These are phyloP conservation scores for Didymella arachidicola DNA, from an alignment of 2,329 filamentous ascomycete genomes.

Conservation along the genomic window DNA sequence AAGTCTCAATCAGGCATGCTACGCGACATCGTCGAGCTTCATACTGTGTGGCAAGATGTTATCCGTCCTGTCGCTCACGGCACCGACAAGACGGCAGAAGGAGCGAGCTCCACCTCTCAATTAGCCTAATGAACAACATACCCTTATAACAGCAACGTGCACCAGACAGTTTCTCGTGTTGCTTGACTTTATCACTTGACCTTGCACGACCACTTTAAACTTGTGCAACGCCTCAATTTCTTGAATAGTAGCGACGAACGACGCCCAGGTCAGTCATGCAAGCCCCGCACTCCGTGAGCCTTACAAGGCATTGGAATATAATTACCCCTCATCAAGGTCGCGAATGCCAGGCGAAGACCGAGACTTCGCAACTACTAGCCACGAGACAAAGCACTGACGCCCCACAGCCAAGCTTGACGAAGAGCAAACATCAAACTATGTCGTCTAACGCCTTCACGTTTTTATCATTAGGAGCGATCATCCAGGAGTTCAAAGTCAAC, in stretches of 20 bases:
- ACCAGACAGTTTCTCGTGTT: not conserved
- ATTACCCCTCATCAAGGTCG: slow-evolving; percentile 11
- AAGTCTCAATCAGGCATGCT: slow-evolving; percentile 28
- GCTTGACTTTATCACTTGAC: not conserved
- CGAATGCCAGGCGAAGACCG: not conserved
- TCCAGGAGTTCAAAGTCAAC: slow-evolving; percentile 80
- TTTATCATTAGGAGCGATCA: slow-evolving; percentile 78
- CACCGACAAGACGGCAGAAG: slow-evolving; percentile 36
- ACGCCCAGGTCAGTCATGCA: slow-evolving; percentile 29
- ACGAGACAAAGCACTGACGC: slow-evolving; percentile 2
- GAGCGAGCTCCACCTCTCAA: slow-evolving; percentile 33
- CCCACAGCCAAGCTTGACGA: slow-evolving; percentile 1
- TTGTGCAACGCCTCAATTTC: not conserved
- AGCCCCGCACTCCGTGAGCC: slow-evolving; percentile 21
- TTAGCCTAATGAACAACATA: slow-evolving; percentile 45
- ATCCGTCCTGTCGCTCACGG: slow-evolving; percentile 13
- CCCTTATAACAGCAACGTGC: slow-evolving; percentile 16
- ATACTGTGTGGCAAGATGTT: slow-evolving; percentile 28
- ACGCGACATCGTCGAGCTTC: slow-evolving; percentile 28
- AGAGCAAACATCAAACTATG: slow-evolving; percentile 30
- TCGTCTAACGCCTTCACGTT: slow-evolving; percentile 60
- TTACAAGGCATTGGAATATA: slow-evolving; percentile 10
- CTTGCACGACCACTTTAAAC: not conserved
- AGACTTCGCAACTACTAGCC: not conserved
- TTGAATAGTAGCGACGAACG: not conserved